These are phyloP conservation scores for Zhuliangozyma blackwelliae DNA, from an alignment of 1,139 yeast species.

Conservation along the genomic window DNA sequence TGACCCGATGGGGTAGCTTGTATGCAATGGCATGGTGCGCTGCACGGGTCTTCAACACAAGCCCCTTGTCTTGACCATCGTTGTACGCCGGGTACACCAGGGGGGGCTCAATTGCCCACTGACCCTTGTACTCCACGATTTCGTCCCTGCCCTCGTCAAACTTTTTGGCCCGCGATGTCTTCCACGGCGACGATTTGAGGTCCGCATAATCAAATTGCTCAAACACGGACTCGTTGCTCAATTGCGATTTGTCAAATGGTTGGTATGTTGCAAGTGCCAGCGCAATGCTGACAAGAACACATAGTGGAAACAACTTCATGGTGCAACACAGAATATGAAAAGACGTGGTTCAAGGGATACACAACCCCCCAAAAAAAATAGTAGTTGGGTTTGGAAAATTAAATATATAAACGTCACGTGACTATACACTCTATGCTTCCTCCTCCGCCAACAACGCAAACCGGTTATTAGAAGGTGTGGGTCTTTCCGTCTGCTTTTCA, in stretches of 20 bases:
- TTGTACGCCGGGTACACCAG: conserved; percentile 50
- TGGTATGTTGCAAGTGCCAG: conserved; percentile 11
- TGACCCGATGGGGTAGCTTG: conserved; percentile 49
- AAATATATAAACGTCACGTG: no score
- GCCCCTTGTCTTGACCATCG: conserved; percentile 54
- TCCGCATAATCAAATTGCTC: conserved; percentile 58
- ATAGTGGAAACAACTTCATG: no score
- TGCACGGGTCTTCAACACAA: conserved; percentile 71
- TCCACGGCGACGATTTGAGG: conserved; percentile 54
- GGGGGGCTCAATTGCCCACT: conserved; percentile 65
- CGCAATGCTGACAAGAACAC: background rate
- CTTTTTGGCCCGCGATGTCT: conserved; percentile 55
- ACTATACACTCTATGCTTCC: conserved; percentile 32
- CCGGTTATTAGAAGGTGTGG: conserved; percentile 25
- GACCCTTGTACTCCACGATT: conserved; percentile 55
- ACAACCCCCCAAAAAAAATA: no score
- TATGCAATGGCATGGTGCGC: conserved; percentile 77
- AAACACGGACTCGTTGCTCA: conserved; percentile 46
- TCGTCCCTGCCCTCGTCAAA: conserved; percentile 31
- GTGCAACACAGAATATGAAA: no score
- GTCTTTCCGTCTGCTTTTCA: conserved; percentile 8
- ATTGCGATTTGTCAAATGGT: conserved; percentile 25
- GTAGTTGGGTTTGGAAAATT: no score
- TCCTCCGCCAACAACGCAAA: conserved; percentile 49
- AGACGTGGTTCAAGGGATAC: no score